Evolutionary conservation across 164 flowering plant genomes (phyloP), one percentile per base, ranked within the genome.

Genomic region (Buxus sempervirens): DNA sequence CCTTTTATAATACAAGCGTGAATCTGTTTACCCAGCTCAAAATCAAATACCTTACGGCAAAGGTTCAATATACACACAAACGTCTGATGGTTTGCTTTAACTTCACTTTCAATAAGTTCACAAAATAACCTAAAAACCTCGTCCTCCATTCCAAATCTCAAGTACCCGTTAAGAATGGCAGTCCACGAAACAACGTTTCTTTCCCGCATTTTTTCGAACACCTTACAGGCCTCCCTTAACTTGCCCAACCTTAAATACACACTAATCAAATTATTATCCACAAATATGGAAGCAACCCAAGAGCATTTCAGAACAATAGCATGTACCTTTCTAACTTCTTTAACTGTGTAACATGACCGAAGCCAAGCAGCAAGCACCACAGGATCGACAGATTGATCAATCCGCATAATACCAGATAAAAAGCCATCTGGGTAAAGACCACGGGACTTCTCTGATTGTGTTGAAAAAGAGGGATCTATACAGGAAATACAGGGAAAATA

Each of bases 131-230:
- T 22, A 24, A 82, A 60, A 59, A 83, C 88, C 58, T 88, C 88
- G n/a, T 79, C 78, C 4, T 82, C 82, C 3, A 75, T 65, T 13
- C 88, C 88, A 42, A 74, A 69, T 54, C 66, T 86, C 70, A 67
- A 69, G 66, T 87, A 92, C 65, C 88, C 97, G 78, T 84, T 78
- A 65, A 92, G 75, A 64, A 92, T 77, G 0, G 96, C 89, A 5
- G 97, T 88, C 97, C 97, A 92, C 21, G 86, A 78, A 62, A 89
- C 95, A 72, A 86, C 83, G 77, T 82, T 83, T 62, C 84, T 74
- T 1, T 74, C 70, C 0, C 64, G 55, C 93, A 87, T 88, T 78
- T 72, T 45, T 67, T 89, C 96, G 68, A 91, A 89, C 90, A 91
- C 88, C 32, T 80, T 80, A 12, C 91, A 81, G 6, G 90, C 96